Evolutionary conservation across 2,329 filamentous ascomycete species (phyloP).

Genomic region (Scortechinia acanthostroma): DNA sequence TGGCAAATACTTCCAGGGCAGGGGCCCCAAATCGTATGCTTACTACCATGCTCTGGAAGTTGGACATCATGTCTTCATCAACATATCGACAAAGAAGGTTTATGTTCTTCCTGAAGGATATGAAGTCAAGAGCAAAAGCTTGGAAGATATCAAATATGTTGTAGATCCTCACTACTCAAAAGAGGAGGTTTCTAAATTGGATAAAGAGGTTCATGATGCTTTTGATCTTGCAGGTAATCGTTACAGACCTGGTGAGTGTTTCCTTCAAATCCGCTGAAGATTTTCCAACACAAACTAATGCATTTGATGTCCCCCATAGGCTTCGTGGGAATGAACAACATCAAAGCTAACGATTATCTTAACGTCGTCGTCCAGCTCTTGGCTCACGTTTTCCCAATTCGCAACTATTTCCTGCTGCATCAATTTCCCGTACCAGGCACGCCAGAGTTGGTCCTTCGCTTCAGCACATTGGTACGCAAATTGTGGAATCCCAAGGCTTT

Average conservation of each 20-base stretch:
- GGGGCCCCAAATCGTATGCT: constrained; percentile 87
- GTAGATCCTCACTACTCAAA: constrained; percentile 82
- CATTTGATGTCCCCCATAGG: constrained; percentile 57
- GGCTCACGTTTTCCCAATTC: constrained; percentile 79
- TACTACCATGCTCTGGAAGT: constrained; percentile 96
- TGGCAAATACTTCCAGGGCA: constrained; percentile 94
- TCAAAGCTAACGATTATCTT: constrained; percentile 98
- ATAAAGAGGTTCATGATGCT: constrained; percentile 47
- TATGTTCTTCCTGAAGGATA: constrained; percentile 94
- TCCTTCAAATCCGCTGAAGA: no score
- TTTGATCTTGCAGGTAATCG: constrained; percentile 49
- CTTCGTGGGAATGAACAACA: constrained; percentile 98
- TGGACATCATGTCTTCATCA: constrained; percentile 95
- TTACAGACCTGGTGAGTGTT: constrained; percentile 75
- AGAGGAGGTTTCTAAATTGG: constrained; percentile 72
- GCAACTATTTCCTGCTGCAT: constrained; percentile 88
- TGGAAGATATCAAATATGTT: constrained; percentile 97
- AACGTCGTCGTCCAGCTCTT: constrained; percentile 91
- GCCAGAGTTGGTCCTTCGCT: constrained; percentile 79
- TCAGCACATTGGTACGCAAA: constrained; percentile 85
- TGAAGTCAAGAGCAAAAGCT: constrained; percentile 86
- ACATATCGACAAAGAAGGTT: constrained; percentile 86
- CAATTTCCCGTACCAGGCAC: constrained; percentile 49
- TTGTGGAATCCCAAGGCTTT: constrained; percentile 97
- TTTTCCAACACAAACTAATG: no score